Conservation (phyloP, 1,139 yeast genomes). For the Hanseniaspora uvarum region DNA sequence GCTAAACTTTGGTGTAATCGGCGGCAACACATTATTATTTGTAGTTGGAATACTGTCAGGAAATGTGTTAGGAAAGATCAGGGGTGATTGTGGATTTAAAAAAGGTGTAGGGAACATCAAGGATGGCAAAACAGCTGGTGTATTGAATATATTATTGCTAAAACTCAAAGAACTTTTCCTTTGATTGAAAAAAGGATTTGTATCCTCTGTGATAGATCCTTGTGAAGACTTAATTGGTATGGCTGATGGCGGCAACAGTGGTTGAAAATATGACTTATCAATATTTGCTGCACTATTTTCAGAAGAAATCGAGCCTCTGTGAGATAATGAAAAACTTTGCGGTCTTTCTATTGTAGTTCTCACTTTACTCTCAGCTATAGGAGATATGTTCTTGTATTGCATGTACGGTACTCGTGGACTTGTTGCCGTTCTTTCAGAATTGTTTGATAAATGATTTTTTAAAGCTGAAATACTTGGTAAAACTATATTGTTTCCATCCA, state of each 20-base stretch:
- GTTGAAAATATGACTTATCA: not conserved
- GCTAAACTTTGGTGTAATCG: not conserved
- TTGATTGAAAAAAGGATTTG: not conserved
- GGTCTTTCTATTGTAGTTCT: conserved; percentile 4
- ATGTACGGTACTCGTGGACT: not conserved
- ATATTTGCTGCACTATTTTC: not conserved
- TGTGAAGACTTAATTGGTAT: not conserved
- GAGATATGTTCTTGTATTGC: not conserved
- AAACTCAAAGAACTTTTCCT: not conserved
- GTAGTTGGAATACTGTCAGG: not conserved
- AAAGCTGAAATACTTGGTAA: not conserved
- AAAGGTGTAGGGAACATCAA: conserved; percentile 6
- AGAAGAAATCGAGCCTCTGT: not conserved
- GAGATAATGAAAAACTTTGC: not conserved
- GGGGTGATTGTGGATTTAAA: not conserved
- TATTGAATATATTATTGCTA: not conserved
- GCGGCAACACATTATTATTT: not conserved
- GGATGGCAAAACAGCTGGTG: not conserved
- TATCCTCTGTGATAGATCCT: not conserved
- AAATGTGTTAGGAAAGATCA: not conserved
- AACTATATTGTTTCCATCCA: not conserved
- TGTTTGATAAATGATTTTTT: not conserved
- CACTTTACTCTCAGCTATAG: conserved; percentile 3
- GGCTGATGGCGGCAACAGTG: conserved; percentile 2
- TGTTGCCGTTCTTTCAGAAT: not conserved